Conservation (phyloP, 441 rosid genomes). For the Corymbia calophylla region DNA sequence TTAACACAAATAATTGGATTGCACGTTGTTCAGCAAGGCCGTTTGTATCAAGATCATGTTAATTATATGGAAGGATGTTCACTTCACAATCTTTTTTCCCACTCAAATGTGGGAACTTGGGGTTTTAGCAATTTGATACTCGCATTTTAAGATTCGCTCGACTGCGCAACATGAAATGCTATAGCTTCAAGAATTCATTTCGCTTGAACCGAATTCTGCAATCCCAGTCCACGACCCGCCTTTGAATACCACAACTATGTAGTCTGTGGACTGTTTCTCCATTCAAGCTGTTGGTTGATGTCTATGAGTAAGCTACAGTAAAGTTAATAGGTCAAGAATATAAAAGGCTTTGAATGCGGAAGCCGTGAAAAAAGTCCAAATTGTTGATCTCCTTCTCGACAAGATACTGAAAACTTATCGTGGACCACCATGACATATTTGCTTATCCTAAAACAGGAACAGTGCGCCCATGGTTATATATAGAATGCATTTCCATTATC, state of each 20-base stretch:
- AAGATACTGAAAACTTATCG: background rate
- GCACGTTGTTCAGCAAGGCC: background rate
- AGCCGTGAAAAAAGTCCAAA: background rate
- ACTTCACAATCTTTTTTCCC: background rate
- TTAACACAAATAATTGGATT: background rate
- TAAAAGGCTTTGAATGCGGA: background rate
- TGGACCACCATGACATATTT: background rate
- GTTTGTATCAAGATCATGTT: background rate
- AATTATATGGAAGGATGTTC: background rate
- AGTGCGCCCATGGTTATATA: background rate
- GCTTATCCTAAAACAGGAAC: background rate
- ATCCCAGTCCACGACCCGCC: background rate
- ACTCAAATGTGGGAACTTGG: background rate
- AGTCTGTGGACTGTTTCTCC: background rate
- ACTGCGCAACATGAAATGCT: background rate
- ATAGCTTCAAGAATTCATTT: background rate
- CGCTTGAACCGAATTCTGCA: background rate
- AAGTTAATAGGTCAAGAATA: background rate
- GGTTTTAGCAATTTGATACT: background rate
- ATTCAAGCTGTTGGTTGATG: background rate
- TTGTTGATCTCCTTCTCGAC: background rate
- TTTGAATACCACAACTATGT: background rate
- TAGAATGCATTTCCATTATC: background rate
- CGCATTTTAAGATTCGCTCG: background rate
- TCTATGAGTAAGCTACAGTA: background rate